Evolutionary conservation across 805 yeast species (phyloP).

Genomic region (Saccharomycopsis fermentans): DNA sequence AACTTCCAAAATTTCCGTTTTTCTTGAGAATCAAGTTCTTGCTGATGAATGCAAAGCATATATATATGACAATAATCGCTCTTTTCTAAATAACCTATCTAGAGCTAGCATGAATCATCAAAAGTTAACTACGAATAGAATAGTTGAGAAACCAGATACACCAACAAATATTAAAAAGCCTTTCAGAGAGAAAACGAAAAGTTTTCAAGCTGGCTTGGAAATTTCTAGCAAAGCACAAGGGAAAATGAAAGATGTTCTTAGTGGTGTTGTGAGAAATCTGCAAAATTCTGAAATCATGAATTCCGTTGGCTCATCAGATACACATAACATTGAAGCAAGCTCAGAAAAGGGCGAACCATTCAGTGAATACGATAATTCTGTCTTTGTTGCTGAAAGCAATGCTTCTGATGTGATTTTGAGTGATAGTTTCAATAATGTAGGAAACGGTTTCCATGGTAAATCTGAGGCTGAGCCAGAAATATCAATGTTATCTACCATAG

Average conservation of each 20-base stretch:
- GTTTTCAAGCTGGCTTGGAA: not conserved
- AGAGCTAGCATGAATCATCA: not conserved
- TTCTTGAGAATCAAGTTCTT: slow-evolving; percentile 53
- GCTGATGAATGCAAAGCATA: slow-evolving; percentile 77
- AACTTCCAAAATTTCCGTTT: slow-evolving; percentile 62
- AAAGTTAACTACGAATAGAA: not conserved
- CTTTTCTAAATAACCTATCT: not conserved
- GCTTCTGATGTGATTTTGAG: slow-evolving; percentile 2
- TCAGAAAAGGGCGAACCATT: not conserved
- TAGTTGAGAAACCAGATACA: not conserved
- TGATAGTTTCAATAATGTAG: slow-evolving; percentile 5
- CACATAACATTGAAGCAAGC: not conserved
- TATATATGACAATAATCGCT: slow-evolving; percentile 6
- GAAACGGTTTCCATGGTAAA: slow-evolving; percentile 4
- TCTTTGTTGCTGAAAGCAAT: not conserved
- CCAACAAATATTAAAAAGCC: not conserved
- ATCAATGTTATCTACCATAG: slow-evolving; percentile 4
- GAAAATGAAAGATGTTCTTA: not conserved
- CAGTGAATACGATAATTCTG: not conserved
- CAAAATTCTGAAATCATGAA: not conserved
- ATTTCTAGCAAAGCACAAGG: not conserved
- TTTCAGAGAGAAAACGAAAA: not conserved
- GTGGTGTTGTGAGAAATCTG: not conserved
- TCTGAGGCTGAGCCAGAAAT: not conserved
- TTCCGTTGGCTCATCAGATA: not conserved